phyloP scores from a whole-genome alignment of 768 basidiomycete genomes.

The Agaricus subrufescens region DNA sequence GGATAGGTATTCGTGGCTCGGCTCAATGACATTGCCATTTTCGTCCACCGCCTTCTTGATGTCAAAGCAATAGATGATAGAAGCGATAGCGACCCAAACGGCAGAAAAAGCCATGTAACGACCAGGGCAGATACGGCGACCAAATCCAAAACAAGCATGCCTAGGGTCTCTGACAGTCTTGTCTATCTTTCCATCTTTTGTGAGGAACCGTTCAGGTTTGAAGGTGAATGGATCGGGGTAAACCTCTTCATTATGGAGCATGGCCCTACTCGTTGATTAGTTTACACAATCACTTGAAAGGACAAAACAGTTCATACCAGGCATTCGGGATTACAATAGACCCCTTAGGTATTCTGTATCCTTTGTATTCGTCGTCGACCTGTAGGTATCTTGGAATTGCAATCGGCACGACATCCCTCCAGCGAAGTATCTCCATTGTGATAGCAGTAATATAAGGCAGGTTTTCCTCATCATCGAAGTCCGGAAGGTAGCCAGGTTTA shows the following conservation, averaged over 20 bases:
- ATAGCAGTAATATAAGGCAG: constrained; percentile 29
- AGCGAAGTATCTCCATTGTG: constrained; percentile 23
- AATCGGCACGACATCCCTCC: constrained; percentile 20
- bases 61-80: constrained; percentile 18
- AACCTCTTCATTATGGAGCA: constrained; percentile 31
- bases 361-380: constrained; percentile 24
- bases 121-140: constrained; percentile 23
- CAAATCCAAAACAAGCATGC: constrained; percentile 27
- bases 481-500: constrained; percentile 25
- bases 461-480: constrained; percentile 20
- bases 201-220: constrained; percentile 36
- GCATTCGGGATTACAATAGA: constrained; percentile 27
- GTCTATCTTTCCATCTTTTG: constrained; percentile 20
- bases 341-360: constrained; percentile 26
- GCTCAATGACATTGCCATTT: constrained; percentile 10
- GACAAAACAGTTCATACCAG: constrained; percentile 18
- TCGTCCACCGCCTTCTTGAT: constrained; percentile 19
- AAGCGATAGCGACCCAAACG: constrained; percentile 21
- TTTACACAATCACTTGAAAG: neutral
- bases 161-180: constrained; percentile 21
- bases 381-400: constrained; percentile 18
- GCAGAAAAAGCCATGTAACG: constrained; percentile 20
- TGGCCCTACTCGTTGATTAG: constrained; percentile 24
- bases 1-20: constrained; percentile 12
- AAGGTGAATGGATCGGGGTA: constrained; percentile 37